phyloP scores from a whole-genome alignment of 1,139 yeast species.

The Geotrichum carabidarum region DNA sequence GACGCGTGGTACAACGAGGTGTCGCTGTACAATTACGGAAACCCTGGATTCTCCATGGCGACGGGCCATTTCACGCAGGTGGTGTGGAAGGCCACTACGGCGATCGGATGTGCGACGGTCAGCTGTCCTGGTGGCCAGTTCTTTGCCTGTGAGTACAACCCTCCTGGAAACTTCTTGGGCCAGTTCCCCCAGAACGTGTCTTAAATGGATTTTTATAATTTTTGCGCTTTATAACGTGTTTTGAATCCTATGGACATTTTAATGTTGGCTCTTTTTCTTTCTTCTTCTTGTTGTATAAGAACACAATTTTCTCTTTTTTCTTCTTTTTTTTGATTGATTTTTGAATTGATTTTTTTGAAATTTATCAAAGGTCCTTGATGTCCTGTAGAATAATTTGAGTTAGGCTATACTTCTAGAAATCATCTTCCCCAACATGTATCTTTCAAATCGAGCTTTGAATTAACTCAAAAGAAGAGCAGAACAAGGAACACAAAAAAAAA shows the following conservation, averaged over 20 bases:
- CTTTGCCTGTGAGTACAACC: constrained; percentile 41
- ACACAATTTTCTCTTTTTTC: not conserved
- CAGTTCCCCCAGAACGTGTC: constrained; percentile 48
- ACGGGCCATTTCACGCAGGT: constrained; percentile 83
- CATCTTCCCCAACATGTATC: too few species aligned
- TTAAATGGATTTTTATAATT: not conserved
- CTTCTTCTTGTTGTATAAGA: not conserved
- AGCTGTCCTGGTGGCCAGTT: constrained; percentile 36
- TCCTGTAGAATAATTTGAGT: too few species aligned
- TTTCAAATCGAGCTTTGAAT: too few species aligned
- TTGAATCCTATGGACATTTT: not conserved
- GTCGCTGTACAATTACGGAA: constrained; percentile 48
- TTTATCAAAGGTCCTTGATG: too few species aligned
- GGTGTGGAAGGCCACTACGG: constrained; percentile 67
- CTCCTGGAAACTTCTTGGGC: constrained; percentile 42
- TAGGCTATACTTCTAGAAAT: too few species aligned
- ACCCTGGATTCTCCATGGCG: constrained; percentile 40
- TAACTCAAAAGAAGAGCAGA: too few species aligned
- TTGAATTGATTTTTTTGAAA: not conserved
- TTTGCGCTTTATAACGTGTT: not conserved
- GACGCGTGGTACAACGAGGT: constrained; percentile 79
- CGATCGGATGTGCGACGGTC: constrained; percentile 67
- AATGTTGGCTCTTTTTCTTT: not conserved
- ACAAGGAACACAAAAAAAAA: too few species aligned
- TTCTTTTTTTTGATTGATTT: not conserved